A percentile compares a stretch with the other conserved stretches of the same genome.
phyloP scores from a whole-genome alignment of 139 green algal genomes.

The Coccomyxa sp. region DNA sequence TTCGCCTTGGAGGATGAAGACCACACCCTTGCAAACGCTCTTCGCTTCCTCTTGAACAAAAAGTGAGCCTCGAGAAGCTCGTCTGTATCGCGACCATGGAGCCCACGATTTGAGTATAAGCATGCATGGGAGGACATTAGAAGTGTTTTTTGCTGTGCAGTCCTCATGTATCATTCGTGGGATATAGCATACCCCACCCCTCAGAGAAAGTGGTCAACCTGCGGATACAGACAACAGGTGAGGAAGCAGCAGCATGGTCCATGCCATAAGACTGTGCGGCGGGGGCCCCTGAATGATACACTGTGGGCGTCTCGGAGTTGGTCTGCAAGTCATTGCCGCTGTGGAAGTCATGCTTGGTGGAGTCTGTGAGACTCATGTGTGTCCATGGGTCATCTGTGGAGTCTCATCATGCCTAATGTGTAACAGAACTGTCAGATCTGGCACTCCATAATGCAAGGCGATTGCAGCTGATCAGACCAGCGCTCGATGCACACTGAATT shows the following conservation, averaged over 20 bases:
- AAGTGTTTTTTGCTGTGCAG: conserved; percentile 24
- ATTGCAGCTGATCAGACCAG: too few relatives aligned
- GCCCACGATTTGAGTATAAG: neutral
- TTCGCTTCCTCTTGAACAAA: conserved; percentile 84
- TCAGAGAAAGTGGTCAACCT: conserved; percentile 80
- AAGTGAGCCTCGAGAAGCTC: conserved; percentile 41
- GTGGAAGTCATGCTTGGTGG: too few relatives aligned
- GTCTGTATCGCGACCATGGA: neutral
- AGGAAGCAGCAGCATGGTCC: neutral
- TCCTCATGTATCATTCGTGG: conserved; percentile 67
- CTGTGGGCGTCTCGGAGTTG: too few relatives aligned
- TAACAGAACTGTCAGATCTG: too few relatives aligned
- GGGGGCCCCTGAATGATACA: too few relatives aligned
- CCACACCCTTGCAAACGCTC: conserved; percentile 79
- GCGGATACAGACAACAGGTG: conserved; percentile 78
- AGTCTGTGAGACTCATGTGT: too few relatives aligned
- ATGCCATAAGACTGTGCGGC: neutral
- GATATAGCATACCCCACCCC: conserved; percentile 83
- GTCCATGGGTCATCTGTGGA: too few relatives aligned
- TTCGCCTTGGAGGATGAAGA: conserved; percentile 78
- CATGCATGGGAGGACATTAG: neutral
- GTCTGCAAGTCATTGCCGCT: too few relatives aligned
- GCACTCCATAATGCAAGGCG: too few relatives aligned
- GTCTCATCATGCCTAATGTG: too few relatives aligned
- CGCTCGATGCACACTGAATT: too few relatives aligned